phyloP scores from a whole-genome alignment of 2,329 filamentous ascomycete genomes.

The Cladobotryum mycophilum region DNA sequence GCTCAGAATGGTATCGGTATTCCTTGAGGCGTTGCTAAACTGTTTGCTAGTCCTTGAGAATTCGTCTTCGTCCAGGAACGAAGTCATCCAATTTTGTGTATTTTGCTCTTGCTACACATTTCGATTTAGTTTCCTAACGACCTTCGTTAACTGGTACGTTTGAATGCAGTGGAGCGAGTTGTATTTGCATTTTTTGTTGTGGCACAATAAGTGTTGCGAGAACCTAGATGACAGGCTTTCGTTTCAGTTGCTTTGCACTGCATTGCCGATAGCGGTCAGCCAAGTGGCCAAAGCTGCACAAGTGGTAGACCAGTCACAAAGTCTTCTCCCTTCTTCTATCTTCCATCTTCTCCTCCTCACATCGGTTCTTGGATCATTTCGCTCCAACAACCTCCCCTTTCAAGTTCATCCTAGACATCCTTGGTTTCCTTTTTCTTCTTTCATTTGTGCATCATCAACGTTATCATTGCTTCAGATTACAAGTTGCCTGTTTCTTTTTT shows the following conservation, averaged over 20 bases:
- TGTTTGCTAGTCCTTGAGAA: conserved; percentile 3
- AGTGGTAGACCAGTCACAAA: neutral
- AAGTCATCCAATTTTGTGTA: conserved; percentile 2
- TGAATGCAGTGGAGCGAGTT: neutral
- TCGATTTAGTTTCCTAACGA: conserved; percentile 5
- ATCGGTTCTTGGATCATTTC: no score
- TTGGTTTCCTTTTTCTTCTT: neutral
- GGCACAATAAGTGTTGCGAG: no score
- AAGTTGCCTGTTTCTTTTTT: no score
- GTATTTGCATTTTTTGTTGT: no score
- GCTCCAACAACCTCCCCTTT: neutral
- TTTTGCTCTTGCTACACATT: conserved; percentile 6
- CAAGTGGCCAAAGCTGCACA: neutral
- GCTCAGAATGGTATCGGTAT: neutral
- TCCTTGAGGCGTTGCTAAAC: neutral
- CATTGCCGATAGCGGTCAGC: neutral
- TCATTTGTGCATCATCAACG: no score
- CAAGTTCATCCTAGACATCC: neutral
- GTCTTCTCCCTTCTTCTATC: neutral
- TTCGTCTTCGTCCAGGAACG: conserved; percentile 3
- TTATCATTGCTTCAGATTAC: no score
- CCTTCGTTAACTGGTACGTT: conserved; percentile 6
- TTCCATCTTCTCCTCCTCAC: neutral
- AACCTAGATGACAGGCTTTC: no score
- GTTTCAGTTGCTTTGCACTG: neutral